These are phyloP conservation scores for Solanum medicagineum DNA, from an alignment of 257 asterid species.

Conservation along the genomic window DNA sequence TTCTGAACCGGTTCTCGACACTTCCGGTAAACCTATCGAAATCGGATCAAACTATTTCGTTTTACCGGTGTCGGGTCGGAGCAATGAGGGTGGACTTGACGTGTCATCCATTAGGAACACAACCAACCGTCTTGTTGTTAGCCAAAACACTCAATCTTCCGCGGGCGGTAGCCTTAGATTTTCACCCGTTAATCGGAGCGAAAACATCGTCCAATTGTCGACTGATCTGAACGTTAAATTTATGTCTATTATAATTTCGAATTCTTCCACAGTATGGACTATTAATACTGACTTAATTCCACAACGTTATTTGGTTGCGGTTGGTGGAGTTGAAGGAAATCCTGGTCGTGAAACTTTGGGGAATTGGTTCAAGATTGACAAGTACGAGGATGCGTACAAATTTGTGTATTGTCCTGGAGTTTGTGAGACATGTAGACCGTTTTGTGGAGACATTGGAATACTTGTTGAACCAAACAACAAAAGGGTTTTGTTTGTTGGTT, in stretches of 20 bases:
- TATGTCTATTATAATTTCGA: not conserved
- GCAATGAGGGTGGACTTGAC: not conserved
- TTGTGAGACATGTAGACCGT: not conserved
- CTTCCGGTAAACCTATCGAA: not conserved
- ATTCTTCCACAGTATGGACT: not conserved
- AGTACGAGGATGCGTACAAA: not conserved
- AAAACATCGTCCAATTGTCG: not conserved
- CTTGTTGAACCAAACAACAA: not conserved
- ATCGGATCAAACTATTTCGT: not conserved
- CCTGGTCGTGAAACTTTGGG: not conserved
- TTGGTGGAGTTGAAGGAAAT: constrained; percentile 8
- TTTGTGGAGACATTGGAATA: not conserved
- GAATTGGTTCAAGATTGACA: not conserved
- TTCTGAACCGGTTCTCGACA: not conserved
- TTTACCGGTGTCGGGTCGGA: not conserved
- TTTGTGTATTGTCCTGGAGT: constrained; percentile 6
- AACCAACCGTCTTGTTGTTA: not conserved
- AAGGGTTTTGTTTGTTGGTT: not conserved
- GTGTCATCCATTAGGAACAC: not conserved
- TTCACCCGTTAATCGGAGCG: not conserved
- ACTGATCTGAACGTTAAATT: not conserved
- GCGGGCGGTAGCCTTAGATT: not conserved
- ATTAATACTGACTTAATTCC: not conserved
- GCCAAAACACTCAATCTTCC: not conserved
- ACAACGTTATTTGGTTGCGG: not conserved